Evolutionary conservation across 1,284 basidiomycete genomes (phyloP), one percentile per base, ranked within the genome.

Genomic region (Ganoderma sp.): DNA sequence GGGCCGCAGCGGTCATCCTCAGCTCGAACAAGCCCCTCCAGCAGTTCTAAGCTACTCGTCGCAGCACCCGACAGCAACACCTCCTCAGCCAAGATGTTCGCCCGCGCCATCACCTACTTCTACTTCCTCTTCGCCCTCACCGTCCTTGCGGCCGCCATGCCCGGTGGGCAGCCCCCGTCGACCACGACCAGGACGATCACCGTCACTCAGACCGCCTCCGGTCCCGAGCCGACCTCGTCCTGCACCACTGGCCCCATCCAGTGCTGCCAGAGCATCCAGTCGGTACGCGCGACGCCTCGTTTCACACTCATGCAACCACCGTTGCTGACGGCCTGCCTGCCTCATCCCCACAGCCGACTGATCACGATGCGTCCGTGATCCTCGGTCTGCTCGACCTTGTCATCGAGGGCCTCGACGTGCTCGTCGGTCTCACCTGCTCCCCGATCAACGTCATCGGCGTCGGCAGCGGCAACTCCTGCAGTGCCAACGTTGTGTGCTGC

Each of bases 221-320:
- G 65, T 3, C 69, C 76, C n/a, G 63, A 65, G 39, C 42, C 75
- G 32, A 67, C 72, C 32, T 64, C 64, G 43, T 58, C 73, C 15
- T 79, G 78, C 74, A 71, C 69, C 68, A 74, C 74, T 19, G 76
- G 76, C 32, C 41, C 69, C 59, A 52, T 77, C 37, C 77, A 78
- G 73, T 80, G 79, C 75, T 80, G 79, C 76, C 69, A 78, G 66
- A 61, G 52, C 54, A 64, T 75, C 42, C 43, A 71, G 64, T 37
- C 15, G 17, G 76, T 77, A n/a, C 34, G 56, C 6, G 8, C 37
- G 10, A 9, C 56, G 32, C 3, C 52, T 56, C 8, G 28, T 10
- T 15, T 56, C 22, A 19, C 15, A 22, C 32, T 39, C 4, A 28
- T 22, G 9, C 28, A n/a, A 6, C n/a, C 3, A 14, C 56, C 3